Evolutionary conservation across 2,329 filamentous ascomycete species (phyloP), one percentile per base, ranked within the genome.

Genomic region (Epichloe typhina): DNA sequence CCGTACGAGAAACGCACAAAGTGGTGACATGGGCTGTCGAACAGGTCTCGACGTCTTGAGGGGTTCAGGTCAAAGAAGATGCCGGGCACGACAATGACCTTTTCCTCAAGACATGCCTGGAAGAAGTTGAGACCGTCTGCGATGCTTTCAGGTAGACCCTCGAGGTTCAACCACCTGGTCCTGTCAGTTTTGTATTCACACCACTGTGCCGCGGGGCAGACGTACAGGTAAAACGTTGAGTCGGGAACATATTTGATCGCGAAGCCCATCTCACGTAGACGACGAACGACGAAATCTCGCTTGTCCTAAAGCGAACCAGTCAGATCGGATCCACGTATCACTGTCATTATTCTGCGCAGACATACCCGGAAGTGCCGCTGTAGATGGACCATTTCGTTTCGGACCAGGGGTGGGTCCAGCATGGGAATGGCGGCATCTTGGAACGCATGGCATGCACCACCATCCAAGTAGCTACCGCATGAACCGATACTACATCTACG

Each of bases 31-130:
- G 91, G 91, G 58, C 82, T 88, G 70, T 97, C 91, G 58, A 97
- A 97, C 58, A 97, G 69, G 67, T 97, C 91, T 64, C 91, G 78
- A 57, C 91, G 79, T 66, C 88, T 85, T 37, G 86, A 84, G 4
- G 91, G 91, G 72, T 97, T 97, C 56, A 97, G 70, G 62, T 97
- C 91, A 66, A 97, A 97, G 77, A 97, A 97, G 67, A 97, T 97
- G 53, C 91, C 91, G 0, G 91, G 91, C 4, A 97, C 91, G 17
- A 96, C 89, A 62, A 96, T 96, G 58, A 94, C 88, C 76, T 94
- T 94, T 74, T 96, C 89, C 62, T 86, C 82, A 43, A 97, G 73
- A 64, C 93, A 93, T 33, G 89, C 89, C 66, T 93, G 82, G 80
- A 97, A 96, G 77, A 97, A 97, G 72, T 95, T 95, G 62, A 97